Conservation (phyloP, 2,329 filamentous ascomycete species). For the Hymenoscyphus fructigenus region DNA sequence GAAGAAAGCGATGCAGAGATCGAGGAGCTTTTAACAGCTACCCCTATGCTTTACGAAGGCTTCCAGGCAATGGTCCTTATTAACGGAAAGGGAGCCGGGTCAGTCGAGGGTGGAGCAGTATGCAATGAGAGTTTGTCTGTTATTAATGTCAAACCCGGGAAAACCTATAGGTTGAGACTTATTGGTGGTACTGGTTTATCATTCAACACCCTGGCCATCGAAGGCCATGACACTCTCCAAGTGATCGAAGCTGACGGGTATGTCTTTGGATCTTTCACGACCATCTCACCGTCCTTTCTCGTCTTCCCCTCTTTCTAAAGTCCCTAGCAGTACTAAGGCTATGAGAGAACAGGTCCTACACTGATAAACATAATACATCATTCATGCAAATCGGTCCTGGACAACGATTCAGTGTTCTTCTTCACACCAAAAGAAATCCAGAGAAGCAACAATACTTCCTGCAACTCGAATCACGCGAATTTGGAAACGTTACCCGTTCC, state of each 20-base stretch:
- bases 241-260: conserved; percentile 61
- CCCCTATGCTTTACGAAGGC: conserved; percentile 57
- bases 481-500: not conserved
- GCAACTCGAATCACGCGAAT: conserved; percentile 7
- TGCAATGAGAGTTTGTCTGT: conserved; percentile 43
- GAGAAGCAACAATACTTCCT: conserved; percentile 16
- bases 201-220: conserved; percentile 53
- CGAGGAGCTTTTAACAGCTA: conserved; percentile 47
- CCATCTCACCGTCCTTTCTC: not conserved
- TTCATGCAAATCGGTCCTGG: conserved; percentile 49
- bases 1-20: conserved; percentile 52
- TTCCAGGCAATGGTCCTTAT: conserved; percentile 57
- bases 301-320: not conserved
- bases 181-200: conserved; percentile 57
- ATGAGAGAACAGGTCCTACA: conserved; percentile 38
- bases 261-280: conserved; percentile 18
- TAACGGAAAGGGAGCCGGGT: conserved; percentile 54
- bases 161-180: conserved; percentile 61
- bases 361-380: conserved; percentile 39
- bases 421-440: conserved; percentile 43
- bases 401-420: conserved; percentile 50
- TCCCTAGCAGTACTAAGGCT: not conserved
- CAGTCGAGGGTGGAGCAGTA: conserved; percentile 32
- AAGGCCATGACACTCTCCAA: conserved; percentile 53
- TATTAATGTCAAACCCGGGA: conserved; percentile 58